Percentiles rank a stretch among this genome's conserved stretches.
phyloP scores from a whole-genome alignment of 495 filamentous ascomycete species.

The Peziza echinospora region DNA sequence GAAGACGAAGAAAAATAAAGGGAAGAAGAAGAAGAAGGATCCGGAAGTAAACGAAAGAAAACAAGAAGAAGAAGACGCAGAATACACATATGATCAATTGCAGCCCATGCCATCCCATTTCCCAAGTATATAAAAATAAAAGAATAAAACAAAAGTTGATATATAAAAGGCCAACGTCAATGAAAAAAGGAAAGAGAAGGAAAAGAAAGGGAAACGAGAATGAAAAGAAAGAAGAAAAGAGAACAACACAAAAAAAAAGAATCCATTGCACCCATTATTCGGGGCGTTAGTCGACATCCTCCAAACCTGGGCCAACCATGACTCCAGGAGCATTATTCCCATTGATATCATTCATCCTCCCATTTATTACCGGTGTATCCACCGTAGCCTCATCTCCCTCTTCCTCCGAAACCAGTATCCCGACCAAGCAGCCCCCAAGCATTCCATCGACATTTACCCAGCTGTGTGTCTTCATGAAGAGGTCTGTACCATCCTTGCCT shows the following conservation, averaged over 20 bases:
- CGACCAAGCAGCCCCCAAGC: slow-evolving; percentile 64
- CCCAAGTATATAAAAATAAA: too few species aligned
- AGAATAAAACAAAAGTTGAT: not conserved
- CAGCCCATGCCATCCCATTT: too few species aligned
- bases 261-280: not conserved
- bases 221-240: too few species aligned
- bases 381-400: slow-evolving; percentile 23
- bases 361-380: slow-evolving; percentile 1
- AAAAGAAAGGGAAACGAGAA: too few species aligned
- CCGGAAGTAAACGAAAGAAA: not conserved
- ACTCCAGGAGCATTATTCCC: too few species aligned
- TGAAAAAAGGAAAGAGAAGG: not conserved
- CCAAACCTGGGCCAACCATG: not conserved
- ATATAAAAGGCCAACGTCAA: not conserved
- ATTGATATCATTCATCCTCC: not conserved
- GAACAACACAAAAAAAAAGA: not conserved
- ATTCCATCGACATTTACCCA: slow-evolving; percentile 98
- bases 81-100: too few species aligned
- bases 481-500: slow-evolving; percentile 49
- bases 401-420: slow-evolving; percentile 61
- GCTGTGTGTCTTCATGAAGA: slow-evolving; percentile 85
- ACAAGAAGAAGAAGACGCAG: too few species aligned
- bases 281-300: not conserved
- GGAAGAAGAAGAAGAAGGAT: not conserved
- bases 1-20: not conserved